Base-by-base conservation (phyloP, 257 asterid genomes). In the Cruciata laevipes region DNA sequence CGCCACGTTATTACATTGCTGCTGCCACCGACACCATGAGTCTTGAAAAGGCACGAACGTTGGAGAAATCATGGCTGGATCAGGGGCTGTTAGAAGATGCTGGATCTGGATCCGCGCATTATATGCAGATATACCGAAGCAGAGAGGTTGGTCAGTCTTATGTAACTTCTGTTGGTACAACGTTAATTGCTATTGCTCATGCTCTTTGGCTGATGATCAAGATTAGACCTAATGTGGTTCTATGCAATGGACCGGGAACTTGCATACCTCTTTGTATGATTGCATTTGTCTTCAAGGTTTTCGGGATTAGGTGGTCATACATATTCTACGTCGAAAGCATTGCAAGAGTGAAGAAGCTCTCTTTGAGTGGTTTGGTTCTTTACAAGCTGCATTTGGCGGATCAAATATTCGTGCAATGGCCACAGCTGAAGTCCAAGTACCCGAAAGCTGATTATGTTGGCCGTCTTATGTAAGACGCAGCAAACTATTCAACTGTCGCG, bases 1-100 rank as follows among this genome's bases (percentile, higher is more conserved):
- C 76, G 74, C 89, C 95, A 0, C 85, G 97, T 63, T 83, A 81
- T 71, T 93, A 88, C 71, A 73, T 93, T 47, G 99, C 95, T 65
- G 99, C 99, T 73, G 95, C 95, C 55, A 90, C 97, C 61, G 99
- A 93, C 83, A 88, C 87, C 63, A 90, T 93, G 99, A 90, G 97
- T 71, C 91, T 93, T 64, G 95, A 86, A 55, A 93, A 94, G 87
- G 97, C 99, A 27, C 85, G 77, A 21, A 77, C 67, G 12, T 74
- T 86, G 51, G 99, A 94, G 77, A 85, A 80, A 64, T 83, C 90
- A 30, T 83, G 85, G 86, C 73, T 71, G 49, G 74, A 75, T 55
- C 73, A 86, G 97, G 86, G 77, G 72, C 84, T 72, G 33, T 53
- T 40, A 71, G 86, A 73, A 65, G 68, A 47, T 52, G 82, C 70